Evolutionary conservation across 371 early-diverging fungal genomes (phyloP), one percentile per base, ranked within the genome.

Genomic region (Actinomortierella ambigua): DNA sequence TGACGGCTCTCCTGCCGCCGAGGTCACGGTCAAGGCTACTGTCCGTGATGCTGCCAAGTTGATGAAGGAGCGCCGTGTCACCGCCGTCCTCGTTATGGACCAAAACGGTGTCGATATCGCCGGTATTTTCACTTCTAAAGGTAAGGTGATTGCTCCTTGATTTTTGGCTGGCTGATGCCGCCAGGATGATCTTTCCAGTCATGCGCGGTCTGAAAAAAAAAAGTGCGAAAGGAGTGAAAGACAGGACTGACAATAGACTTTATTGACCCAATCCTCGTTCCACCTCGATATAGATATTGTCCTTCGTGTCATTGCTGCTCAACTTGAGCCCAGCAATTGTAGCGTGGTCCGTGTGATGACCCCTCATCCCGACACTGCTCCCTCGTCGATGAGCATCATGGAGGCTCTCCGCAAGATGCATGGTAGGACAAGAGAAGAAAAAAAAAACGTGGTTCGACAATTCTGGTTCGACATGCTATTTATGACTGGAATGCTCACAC

Each of bases 291-390:
- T 87, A 75, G 98, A 98, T 79, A 90, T 98, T 61, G 98, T 97
- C 26, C 82, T 97, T 55, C 88, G 98, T 58, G 98, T 98, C 24
- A 89, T 98, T 75, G 97, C 98, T 26, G 96, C 96, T 50, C 93
- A 93, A 7, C 77, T 96, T 41, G 92, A 93, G 69, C 97, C 98
- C 49, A 84, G 84, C 58, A 93, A 82, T 23, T 97, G 97, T 67
- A 90, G 92, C 40, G 96, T 97, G 47, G 92, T 96, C 29, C 90
- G 97, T 61, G 96, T 97, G n/a, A 96, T 98, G 98, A 98, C 98
- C 0, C 98, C 98, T 55, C 95, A 98, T 61, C 98, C 98, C 8
- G 98, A 98, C 79, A 92, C 93, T n/a, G 94, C 95, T 1, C 68
- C 83, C 43, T 84, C 91, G 15, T 79, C 87, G 27, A 92, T 92